Base-by-base conservation (phyloP, 2,329 filamentous ascomycete species). In the Rhytidhysteron rufulum region DNA sequence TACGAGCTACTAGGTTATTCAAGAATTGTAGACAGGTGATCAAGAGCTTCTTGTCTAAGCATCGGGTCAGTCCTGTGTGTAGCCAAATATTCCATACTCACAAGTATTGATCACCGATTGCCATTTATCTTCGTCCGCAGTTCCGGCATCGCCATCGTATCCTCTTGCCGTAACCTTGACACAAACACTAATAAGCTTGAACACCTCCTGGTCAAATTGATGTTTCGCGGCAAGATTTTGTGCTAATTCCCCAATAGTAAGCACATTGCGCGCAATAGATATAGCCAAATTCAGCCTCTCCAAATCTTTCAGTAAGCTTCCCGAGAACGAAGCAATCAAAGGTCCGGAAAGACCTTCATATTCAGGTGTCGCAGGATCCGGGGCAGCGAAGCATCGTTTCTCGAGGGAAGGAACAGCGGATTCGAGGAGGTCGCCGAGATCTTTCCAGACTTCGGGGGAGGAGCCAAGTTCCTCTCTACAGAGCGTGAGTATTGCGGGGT, bases 21-120 rank as follows among this genome's bases (percentile, higher is more conserved):
- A 83, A 62, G 48, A 82, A 82, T 54, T 83, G 80, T n/a, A 84
- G 67, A 45, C 77, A 79, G 3, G 79, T 82, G 40, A 83, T 82
- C 51, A 83, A 67, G 15, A 83, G 66, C 51, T 80, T 79, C 63
- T 84, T 83, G 63, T 81, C 57, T 62, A 39, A 11, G 25, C 4
- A 24, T 21, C 16, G 11, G 8, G 27, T n/a, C n/a, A n/a, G n/a
- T n/a, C n/a, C 21, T 9, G n/a, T n/a, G 13, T 5, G 55, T 38
- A 53, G 47, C 29, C 19, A 20, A 11, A 6, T 1, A 18, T 9
- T 19, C 15, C 15, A 5, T 17, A 34, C 57, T 38, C 47, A 63
- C 58, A 83, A 4, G 78, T 73, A 54, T 80, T 81, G 45, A 83
- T 78, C 40, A 82, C 77, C 60, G 74, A 76, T 62, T 82, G 78